A percentile compares a stretch with the other conserved stretches of the same genome.
Evolutionary conservation across 495 filamentous ascomycete genomes (phyloP).

Genomic region (Neurospora sp.): DNA sequence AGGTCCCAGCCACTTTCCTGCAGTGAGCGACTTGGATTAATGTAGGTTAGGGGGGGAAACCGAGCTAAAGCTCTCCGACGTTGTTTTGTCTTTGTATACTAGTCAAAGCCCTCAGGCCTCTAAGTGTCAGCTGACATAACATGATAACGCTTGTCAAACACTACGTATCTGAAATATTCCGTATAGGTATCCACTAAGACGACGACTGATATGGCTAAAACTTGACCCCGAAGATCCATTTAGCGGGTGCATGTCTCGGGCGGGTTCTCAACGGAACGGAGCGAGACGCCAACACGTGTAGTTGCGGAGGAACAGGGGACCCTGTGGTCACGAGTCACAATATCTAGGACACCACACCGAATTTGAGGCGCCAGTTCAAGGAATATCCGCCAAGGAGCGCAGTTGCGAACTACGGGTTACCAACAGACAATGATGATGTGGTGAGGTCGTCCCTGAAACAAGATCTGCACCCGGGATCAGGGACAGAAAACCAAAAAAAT

Average conservation of each 20-base stretch:
- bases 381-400: neutral
- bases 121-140: neutral
- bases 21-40: neutral
- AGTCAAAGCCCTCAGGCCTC: neutral
- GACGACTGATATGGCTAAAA: neutral
- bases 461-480: neutral
- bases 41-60: neutral
- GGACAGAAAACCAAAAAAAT: neutral
- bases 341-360: neutral
- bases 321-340: neutral
- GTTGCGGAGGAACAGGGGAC: neutral
- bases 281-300: neutral
- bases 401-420: neutral
- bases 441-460: neutral
- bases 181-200: neutral
- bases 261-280: neutral
- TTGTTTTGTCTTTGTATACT: neutral
- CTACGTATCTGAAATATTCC: neutral
- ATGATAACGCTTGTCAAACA: neutral
- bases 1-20: slow-evolving; percentile 9
- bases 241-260: neutral
- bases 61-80: neutral
- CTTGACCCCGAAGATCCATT: neutral
- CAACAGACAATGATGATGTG: neutral
- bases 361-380: neutral